These are phyloP conservation scores for Kodamaea neixiangensis DNA, from an alignment of 805 yeast genomes.

Conservation along the genomic window DNA sequence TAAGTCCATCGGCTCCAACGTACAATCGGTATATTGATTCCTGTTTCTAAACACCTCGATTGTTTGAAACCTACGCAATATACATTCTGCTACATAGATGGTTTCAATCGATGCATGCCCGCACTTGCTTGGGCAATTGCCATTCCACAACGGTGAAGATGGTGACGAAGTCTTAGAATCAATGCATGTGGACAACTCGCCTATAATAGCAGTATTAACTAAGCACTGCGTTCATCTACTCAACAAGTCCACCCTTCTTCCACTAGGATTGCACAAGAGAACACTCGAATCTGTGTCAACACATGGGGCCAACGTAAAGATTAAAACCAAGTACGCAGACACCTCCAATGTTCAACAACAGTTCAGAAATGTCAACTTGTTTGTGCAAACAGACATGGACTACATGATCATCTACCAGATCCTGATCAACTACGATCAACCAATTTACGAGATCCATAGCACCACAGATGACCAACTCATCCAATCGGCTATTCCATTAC, in stretches of 20 bases:
- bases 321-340: constrained; percentile 42
- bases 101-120: constrained; percentile 40
- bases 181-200: constrained; percentile 29
- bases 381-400: constrained; percentile 41
- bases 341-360: constrained; percentile 31
- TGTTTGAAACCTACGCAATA: not conserved
- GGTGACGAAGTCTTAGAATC: constrained; percentile 16
- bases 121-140: constrained; percentile 28
- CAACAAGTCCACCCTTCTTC: constrained; percentile 36
- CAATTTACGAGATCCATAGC: constrained; percentile 35
- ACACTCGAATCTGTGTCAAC: constrained; percentile 42
- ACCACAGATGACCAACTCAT: constrained; percentile 28
- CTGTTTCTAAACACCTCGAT: not conserved
- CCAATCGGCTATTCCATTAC: constrained; percentile 38
- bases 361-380: constrained; percentile 31
- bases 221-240: constrained; percentile 27
- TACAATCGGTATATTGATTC: not conserved
- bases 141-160: constrained; percentile 9
- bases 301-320: constrained; percentile 47
- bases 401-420: constrained; percentile 47
- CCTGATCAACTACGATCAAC: constrained; percentile 28
- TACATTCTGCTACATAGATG: constrained; percentile 20
- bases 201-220: constrained; percentile 31
- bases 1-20: not conserved
- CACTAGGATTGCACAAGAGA: constrained; percentile 50